These are phyloP conservation scores for Angophora floribunda DNA, from an alignment of 345 rosid genomes.

Conservation along the genomic window DNA sequence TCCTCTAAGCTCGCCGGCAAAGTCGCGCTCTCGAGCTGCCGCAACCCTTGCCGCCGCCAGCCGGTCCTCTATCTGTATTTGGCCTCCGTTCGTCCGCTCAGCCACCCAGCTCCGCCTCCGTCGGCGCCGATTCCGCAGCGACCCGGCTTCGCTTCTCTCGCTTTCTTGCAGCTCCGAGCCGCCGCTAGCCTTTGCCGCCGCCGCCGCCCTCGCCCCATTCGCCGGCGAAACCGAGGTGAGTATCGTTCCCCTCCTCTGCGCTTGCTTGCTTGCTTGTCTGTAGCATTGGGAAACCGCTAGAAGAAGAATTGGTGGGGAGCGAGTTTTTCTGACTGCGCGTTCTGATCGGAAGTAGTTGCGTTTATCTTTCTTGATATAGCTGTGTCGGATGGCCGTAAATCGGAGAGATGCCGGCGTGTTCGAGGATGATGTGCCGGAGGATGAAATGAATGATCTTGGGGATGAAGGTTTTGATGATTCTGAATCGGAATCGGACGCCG, in stretches of 20 bases:
- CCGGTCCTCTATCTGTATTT: not conserved
- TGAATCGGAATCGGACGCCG: conserved; percentile 47
- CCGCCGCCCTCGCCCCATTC: not conserved
- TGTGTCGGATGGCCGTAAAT: not conserved
- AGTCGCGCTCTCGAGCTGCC: not conserved
- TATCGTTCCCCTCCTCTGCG: not conserved
- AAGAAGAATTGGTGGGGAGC: not conserved
- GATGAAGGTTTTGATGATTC: conserved; percentile 22
- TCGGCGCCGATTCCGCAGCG: no score
- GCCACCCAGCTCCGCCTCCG: not conserved
- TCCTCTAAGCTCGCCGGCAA: not conserved
- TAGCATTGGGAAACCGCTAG: not conserved
- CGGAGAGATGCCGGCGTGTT: not conserved
- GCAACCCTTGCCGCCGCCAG: not conserved
- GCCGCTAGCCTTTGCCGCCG: not conserved
- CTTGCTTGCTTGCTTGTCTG: not conserved
- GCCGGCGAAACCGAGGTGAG: not conserved
- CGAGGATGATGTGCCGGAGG: conserved; percentile 26
- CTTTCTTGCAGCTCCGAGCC: not conserved
- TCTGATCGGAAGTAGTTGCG: not conserved
- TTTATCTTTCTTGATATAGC: not conserved
- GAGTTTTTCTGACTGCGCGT: not conserved
- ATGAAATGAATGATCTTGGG: conserved; percentile 23
- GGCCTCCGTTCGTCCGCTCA: not conserved
- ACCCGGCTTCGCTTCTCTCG: not conserved